Base-by-base conservation (phyloP, 2,329 filamentous ascomycete genomes). In the Anthostomella pinea region DNA sequence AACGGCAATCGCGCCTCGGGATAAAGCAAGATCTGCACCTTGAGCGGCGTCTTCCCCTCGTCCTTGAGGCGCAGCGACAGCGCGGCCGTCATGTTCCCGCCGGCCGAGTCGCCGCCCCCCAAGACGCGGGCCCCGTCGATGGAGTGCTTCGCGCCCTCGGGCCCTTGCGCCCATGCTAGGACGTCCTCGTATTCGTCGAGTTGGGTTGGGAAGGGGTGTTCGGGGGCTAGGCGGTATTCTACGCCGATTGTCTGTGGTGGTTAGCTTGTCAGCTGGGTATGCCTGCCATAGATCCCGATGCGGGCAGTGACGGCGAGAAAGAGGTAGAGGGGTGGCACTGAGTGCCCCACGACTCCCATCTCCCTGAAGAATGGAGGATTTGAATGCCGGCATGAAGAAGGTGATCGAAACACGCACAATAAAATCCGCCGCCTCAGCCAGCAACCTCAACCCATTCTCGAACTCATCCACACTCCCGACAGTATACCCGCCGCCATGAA, bases 401-500 rank as follows among this genome's bases (percentile, higher is more conserved):
- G 26, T n/a, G 26, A 3, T 29, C 9, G 5, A 29, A 9, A n/a
- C n/a, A n/a, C 26, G 5, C 15, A 29, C 26, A 20, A 49, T 44
- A n/a, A 46, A 33, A 9, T 43, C 48, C 13, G 49, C 40, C 32
- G n/a, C 48, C 37, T 59, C 58, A 15, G 58, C 54, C 15, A 61
- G 27, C 11, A 63, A 38, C 16, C 59, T 47, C 26, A 59, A 46
- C 6, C 60, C 57, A 21, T 64, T 60, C 38, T 65, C 59, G 32
- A 63, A 65, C 28, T 66, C 60, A 28, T 66, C 56, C 7, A 63
- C 57, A n/a, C 49, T 51, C 10, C 62, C 61, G 17, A 65, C 53
- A 1, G 60, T 63, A 43, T 62, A 66, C 1, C 62, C 60, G 7
- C 60, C 61, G 8, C 62, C 58, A 35, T 66, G 63, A 36, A 65